Base-by-base conservation (phyloP, 768 basidiomycete species). In the Phlebiopsis gigantea region DNA sequence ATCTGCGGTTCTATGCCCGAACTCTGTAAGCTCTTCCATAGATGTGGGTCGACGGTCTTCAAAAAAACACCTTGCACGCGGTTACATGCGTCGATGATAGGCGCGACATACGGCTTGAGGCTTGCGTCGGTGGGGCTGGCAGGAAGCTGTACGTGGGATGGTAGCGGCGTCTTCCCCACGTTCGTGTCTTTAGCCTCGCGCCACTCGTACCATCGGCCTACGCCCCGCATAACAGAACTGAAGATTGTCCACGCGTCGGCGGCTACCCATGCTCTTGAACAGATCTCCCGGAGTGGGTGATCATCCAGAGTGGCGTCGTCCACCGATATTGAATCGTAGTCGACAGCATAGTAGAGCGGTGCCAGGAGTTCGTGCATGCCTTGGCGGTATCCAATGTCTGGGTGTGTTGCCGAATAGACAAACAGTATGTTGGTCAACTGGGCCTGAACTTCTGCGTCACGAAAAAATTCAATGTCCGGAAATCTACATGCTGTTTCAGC, bases 361-460 rank as follows among this genome's bases (percentile, higher is more conserved):
- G 95, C 97, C 21, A 98, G 79, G 8, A 98, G 73, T 67, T 99
- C 97, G 66, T 99, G 97, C 97, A 99, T 98, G 53, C 97, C 96
- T 77, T 99, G 97, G 28, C 97, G 83, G 68, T 99, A 99, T 21
- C 94, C 93, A 21, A 96, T 82, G 41, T 86, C 78, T 1, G 90
- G 84, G 67, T 95, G 84, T 66, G 83, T 80, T 41, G 82, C 77
- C 14, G 89, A 85, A 68, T 88, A 90, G 24, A 98, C 72, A 69
- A 94, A 97, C 9, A 99, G 77, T 19, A 97, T 84, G 63, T 93
- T 90, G 0, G 90, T 91, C 41, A 98, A 75, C 64, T 87, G 82
- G 15, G 77, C 75, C 67, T 96, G 93, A 0, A 95, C 84, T 26
- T 84, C 77, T 22, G 78, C 68, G 22, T 84, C 78, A 25, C 90